These are phyloP conservation scores for Microsporum audouinii DNA, from an alignment of 2,329 filamentous ascomycete genomes.

Conservation along the genomic window DNA sequence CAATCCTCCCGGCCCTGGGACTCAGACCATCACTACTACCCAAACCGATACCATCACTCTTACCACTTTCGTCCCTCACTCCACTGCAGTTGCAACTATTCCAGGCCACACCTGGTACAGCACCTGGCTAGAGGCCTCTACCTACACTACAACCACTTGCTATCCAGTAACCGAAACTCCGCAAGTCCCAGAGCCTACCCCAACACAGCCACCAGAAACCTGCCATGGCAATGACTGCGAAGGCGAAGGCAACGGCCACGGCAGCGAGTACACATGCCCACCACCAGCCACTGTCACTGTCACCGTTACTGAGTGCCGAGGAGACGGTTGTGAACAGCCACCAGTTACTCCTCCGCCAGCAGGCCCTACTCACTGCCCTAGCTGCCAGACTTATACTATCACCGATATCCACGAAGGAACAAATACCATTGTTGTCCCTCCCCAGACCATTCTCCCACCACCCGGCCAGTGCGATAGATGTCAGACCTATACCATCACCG, in stretches of 20 bases:
- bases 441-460: neutral
- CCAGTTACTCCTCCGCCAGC: slow-evolving; percentile 6
- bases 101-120: slow-evolving; percentile 25
- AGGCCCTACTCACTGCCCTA: slow-evolving; percentile 12
- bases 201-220: slow-evolving; percentile 9
- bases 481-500: neutral
- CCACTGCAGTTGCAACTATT: slow-evolving; percentile 21
- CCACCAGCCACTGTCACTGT: slow-evolving; percentile 13
- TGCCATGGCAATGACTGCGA: slow-evolving; percentile 1
- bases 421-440: slow-evolving; percentile 22
- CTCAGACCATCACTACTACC: slow-evolving; percentile 12
- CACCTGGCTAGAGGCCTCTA: slow-evolving; percentile 21
- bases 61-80: slow-evolving; percentile 26
- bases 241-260: too few species aligned
- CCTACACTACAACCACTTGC: slow-evolving; percentile 22
- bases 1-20: neutral
- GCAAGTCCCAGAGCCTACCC: slow-evolving; percentile 1
- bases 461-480: neutral
- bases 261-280: slow-evolving; percentile 5
- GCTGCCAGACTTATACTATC: slow-evolving; percentile 22
- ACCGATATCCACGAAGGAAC: slow-evolving; percentile 19
- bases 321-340: slow-evolving; percentile 7
- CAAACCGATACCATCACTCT: slow-evolving; percentile 21
- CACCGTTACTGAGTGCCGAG: slow-evolving; percentile 14
- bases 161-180: slow-evolving; percentile 17